Evolutionary conservation across 352 stramenopile genomes (phyloP), one percentile per base, ranked within the genome.

Genomic region (Phytophthora pini): DNA sequence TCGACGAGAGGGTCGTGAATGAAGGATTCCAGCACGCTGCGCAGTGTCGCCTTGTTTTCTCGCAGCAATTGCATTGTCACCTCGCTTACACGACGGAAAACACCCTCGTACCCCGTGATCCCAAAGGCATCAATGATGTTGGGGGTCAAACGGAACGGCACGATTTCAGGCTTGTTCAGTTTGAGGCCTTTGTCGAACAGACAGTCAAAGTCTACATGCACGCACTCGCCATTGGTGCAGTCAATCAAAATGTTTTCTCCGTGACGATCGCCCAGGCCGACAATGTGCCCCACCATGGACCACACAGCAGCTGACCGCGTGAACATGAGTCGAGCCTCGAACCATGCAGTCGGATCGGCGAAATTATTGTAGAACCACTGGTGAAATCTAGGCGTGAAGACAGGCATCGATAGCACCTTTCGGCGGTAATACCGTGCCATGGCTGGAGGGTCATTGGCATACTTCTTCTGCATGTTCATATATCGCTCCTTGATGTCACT

Each of bases 121-220:
- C 98, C 98, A 72, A 99, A 99, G n/a, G 95, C 97, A 72, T 99
- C 98, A 56, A 99, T 88, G 73, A 99, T 99, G 67, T 99, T 99
- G 0, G 97, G 93, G 9, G 98, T 99, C 26, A 99, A 84, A n/a
- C 98, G 95, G 69, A 99, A 99, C 1, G 98, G 98, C 41, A 99
- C 98, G 48, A 99, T 97, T 80, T 99, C 98, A 4, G 98, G 98
- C 45, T 91, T 92, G 11, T 89, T 84, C 10, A 99, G 80, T 64
- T 94, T 91, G 5, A 99, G 81, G 5, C 97, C 98, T 70, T 99
- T 99, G 77, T 99, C 98, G 72, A 99, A 99, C 48, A 99, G 89
- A 68, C 98, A 99, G 74, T 99, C 97, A 81, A 99, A 99, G 75
- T 99, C 98, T 48, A 99, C 98, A 79, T 99, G 98, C 10, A 99